Percentiles rank a stretch among this genome's conserved stretches.
phyloP scores from a whole-genome alignment of 2,329 filamentous ascomycete species.

The Dactylellina drechsleri region DNA sequence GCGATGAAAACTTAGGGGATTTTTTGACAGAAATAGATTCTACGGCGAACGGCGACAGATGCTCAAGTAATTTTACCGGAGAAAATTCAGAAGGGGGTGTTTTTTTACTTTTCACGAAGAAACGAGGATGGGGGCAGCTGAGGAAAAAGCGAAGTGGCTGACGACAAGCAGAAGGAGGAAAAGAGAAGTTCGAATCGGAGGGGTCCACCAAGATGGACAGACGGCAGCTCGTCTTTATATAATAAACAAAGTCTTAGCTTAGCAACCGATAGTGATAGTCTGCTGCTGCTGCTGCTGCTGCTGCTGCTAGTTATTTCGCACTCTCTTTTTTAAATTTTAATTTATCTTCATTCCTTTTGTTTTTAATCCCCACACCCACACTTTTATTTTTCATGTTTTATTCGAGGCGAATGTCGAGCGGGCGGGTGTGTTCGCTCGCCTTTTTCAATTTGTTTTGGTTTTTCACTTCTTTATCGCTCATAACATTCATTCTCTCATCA shows the following conservation, averaged over 20 bases:
- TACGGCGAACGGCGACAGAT: constrained; percentile 19
- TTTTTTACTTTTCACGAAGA: constrained; percentile 7
- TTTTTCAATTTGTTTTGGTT: constrained; percentile 9
- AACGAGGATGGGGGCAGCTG: constrained; percentile 5
- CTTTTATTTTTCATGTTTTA: constrained; percentile 1
- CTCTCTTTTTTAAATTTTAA: not conserved
- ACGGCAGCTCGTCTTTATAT: constrained; percentile 22
- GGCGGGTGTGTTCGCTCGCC: not conserved
- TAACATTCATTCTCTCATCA: not conserved
- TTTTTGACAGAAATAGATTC: constrained; percentile 7
- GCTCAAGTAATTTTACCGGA: not conserved
- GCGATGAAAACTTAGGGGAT: constrained; percentile 25
- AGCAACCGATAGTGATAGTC: not conserved
- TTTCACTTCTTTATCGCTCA: constrained; percentile 27
- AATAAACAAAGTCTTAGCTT: constrained; percentile 15
- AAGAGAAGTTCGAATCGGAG: constrained; percentile 13
- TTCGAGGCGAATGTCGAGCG: not conserved
- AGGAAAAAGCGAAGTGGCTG: constrained; percentile 42
- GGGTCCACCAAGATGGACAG: constrained; percentile 4
- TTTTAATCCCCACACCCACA: constrained; percentile 16
- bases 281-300: constrained; percentile 3
- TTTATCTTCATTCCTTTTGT: not conserved
- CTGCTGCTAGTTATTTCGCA: constrained; percentile 2
- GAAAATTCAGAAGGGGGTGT: not conserved
- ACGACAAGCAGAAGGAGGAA: constrained; percentile 1